Evolutionary conservation across 768 basidiomycete species (phyloP), one percentile per base, ranked within the genome.

Genomic region (Multifurca ochricompacta): DNA sequence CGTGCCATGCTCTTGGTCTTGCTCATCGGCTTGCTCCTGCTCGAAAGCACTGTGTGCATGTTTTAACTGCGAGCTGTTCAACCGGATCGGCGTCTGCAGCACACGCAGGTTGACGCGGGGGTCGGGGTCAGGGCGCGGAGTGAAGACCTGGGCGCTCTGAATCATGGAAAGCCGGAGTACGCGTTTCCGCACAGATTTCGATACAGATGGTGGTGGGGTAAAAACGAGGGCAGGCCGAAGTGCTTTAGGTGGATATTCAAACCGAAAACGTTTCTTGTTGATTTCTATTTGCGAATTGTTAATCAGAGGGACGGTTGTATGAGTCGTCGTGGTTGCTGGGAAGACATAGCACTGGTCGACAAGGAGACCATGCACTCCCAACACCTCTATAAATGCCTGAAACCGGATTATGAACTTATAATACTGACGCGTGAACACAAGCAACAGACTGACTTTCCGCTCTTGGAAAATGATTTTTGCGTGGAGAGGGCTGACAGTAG

Each of bases 111-210:
- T 86, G 64, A 81, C 81, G 28, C 72, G 68, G 2, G 83, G 81
- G 62, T 84, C 75, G 3, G 69, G 66, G 32, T 77, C 80, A 0
- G 81, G 82, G 3, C 77, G 68, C 1, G 85, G 87, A 1, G 80
- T 78, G 67, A 87, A 86, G 4, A 90, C 84, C 61, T 86, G 78
- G 0, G 83, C 83, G 51, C 80, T 80, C 23, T 80, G 74, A 31
- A 90, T 86, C 82, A 90, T 85, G 2, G 83, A 85, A 55, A 90
- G 74, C 27, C 86, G 79, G 2, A 83, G 73, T 2, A 77, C 73
- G 19, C 73, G 73, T 21, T 65, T 64, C 19, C 63, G 70, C 49
- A 63, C 69, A 67, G 62, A 43, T 21, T 52, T 50, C n/a, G 27
- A 25, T 14, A 44, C 16, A 2, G 41, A 23, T 14, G 54, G 56